A percentile compares a stretch with the other conserved stretches of the same genome.
These are phyloP conservation scores for Nannochloris sp. DNA, from an alignment of 139 green algal genomes.

Conservation along the genomic window DNA sequence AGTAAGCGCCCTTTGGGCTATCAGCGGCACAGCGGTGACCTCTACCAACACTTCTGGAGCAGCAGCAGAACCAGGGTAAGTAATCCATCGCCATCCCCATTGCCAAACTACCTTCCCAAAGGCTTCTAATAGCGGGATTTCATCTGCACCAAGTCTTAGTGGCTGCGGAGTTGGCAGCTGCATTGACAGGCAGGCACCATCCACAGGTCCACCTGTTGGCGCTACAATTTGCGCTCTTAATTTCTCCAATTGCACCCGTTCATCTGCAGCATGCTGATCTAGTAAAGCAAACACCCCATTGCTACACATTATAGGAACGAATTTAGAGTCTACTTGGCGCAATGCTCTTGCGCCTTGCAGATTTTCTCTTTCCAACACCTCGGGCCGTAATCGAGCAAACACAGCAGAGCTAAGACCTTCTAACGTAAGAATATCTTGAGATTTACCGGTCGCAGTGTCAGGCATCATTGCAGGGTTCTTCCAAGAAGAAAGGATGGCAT, in stretches of 20 bases:
- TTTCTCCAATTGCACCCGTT: conserved; percentile 61
- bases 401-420: not conserved
- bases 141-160: conserved; percentile 12
- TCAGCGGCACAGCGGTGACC: conserved; percentile 35
- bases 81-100: conserved; percentile 39
- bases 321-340: conserved; percentile 51
- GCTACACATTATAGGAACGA: conserved; percentile 39
- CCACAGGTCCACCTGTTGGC: not conserved
- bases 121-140: conserved; percentile 25
- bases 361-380: conserved; percentile 12
- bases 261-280: conserved; percentile 80
- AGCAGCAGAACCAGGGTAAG: not conserved
- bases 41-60: not conserved
- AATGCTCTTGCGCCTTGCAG: conserved; percentile 19
- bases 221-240: conserved; percentile 24
- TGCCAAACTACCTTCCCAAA: not conserved
- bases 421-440: not conserved
- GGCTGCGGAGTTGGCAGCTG: conserved; percentile 9
- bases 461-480: conserved; percentile 12
- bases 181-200: not conserved
- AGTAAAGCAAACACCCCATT: conserved; percentile 46
- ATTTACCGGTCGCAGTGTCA: not conserved
- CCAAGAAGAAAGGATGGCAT: conserved; percentile 15
- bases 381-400: conserved; percentile 11
- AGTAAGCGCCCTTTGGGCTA: conserved; percentile 35